These are phyloP conservation scores for Sugiyamaella neomexicana DNA, from an alignment of 1,139 yeast genomes.

Conservation along the genomic window DNA sequence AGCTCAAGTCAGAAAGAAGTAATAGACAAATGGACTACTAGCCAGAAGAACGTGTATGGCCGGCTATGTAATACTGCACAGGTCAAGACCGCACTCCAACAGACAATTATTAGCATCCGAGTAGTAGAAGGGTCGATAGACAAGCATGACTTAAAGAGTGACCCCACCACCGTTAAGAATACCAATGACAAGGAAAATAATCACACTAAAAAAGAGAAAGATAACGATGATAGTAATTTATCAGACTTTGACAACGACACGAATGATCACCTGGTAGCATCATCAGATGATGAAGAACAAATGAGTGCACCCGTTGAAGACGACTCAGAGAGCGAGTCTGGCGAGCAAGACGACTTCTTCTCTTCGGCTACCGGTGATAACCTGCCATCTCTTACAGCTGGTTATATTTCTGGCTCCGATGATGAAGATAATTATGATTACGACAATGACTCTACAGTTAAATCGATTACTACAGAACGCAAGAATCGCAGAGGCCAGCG, in stretches of 20 bases:
- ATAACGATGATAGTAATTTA: constrained; percentile 16
- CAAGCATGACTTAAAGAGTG: constrained; percentile 22
- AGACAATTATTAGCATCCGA: constrained; percentile 59
- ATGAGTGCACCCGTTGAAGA: too few species aligned
- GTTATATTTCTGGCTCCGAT: constrained; percentile 78
- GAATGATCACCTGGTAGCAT: constrained; percentile 29
- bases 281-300: constrained; percentile 22
- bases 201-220: constrained; percentile 20
- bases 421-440: constrained; percentile 57
- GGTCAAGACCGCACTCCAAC: constrained; percentile 49
- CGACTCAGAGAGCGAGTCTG: constrained; percentile 30
- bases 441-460: constrained; percentile 61
- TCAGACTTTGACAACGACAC: constrained; percentile 28
- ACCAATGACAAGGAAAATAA: constrained; percentile 19
- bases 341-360: constrained; percentile 28
- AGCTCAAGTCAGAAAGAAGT: constrained; percentile 4
- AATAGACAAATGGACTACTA: constrained; percentile 12
- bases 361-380: constrained; percentile 49
- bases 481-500: constrained; percentile 96
- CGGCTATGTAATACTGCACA: constrained; percentile 49
- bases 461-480: constrained; percentile 53
- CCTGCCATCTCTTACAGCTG: constrained; percentile 72
- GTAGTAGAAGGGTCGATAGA: constrained; percentile 55
- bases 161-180: constrained; percentile 18
- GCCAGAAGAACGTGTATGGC: constrained; percentile 16